phyloP scores from a whole-genome alignment of 306 rosid species.

The Fragaria nilgerrensis region DNA sequence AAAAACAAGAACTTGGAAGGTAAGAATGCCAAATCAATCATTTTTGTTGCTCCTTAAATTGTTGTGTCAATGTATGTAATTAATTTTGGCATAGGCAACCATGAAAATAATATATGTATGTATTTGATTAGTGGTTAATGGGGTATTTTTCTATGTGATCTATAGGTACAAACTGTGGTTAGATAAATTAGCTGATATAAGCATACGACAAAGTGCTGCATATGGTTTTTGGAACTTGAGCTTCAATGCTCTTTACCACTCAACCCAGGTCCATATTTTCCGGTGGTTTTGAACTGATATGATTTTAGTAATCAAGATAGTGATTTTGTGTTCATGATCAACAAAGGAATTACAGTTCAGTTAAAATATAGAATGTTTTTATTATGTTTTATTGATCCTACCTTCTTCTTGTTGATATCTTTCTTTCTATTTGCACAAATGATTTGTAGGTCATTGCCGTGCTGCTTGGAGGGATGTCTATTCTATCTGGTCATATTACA shows the following conservation, averaged over 20 bases:
- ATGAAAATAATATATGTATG: background rate
- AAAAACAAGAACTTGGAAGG: constrained; percentile 80
- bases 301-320: background rate
- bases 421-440: constrained; percentile 22
- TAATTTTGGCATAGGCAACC: constrained; percentile 11
- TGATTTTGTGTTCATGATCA: background rate
- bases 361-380: constrained; percentile 4
- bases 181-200: constrained; percentile 74
- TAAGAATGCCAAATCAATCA: constrained; percentile 28
- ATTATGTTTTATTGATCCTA: constrained; percentile 11
- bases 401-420: constrained; percentile 33
- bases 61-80: background rate
- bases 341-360: background rate
- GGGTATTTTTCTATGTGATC: constrained; percentile 12
- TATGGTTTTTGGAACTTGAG: constrained; percentile 84
- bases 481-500: constrained; percentile 81
- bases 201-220: constrained; percentile 87
- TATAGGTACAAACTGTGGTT: constrained; percentile 81
- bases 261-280: constrained; percentile 69
- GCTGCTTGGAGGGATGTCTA: constrained; percentile 85
- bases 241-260: constrained; percentile 85
- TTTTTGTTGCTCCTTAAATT: background rate
- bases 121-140: constrained; percentile 18
- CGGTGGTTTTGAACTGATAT: constrained; percentile 4
- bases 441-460: constrained; percentile 70